Evolutionary conservation across 805 yeast species (phyloP), one percentile per base, ranked within the genome.

Genomic region (Pichia cabralensis): DNA sequence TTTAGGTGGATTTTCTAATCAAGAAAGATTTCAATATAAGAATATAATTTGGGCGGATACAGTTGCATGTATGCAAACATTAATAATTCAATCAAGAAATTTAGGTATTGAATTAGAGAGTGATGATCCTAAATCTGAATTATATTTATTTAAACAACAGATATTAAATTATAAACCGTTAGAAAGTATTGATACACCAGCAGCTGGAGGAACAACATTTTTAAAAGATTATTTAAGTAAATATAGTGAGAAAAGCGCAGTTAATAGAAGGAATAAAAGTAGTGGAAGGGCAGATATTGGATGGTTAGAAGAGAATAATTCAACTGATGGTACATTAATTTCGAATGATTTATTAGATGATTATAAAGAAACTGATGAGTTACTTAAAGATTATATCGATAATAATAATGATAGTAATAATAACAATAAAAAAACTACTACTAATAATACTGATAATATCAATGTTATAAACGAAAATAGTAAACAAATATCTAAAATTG

Each of bases 31-130:
- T 28, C 88, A 82, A 53, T 92, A 86, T 55, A 56, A 81, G 3
- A 86, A 85, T 45, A 83, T 89, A 14, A 84, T 92, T 16, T 92
- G 96, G 96, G 81, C 81, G 11, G 96, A 89, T 57, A 74, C 92
- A 1, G 74, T 88, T 32, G 85, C 83, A 45, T 71, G 84, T 25
- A 85, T 88, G 92, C 76, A 80, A 51, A 67, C 69, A 17, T 60
- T 88, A 34, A 73, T 89, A 20, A 64, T 77, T n/a, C 84, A 82
- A 49, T 88, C 94, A 0, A 59, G 85, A 25, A 73, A 67, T 47
- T 47, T 80, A 40, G 74, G 74, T 1, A 77, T 83, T 21, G 62
- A 63, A 1, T 58, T 85, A 36, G 80, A 75, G 34, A 76, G 86
- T 49, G 94, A 83, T 49, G 52, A 61, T 26, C 71, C 72, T 7